Evolutionary conservation across 2,329 filamentous ascomycete species (phyloP).

Genomic region (Botrytis deweyae): DNA sequence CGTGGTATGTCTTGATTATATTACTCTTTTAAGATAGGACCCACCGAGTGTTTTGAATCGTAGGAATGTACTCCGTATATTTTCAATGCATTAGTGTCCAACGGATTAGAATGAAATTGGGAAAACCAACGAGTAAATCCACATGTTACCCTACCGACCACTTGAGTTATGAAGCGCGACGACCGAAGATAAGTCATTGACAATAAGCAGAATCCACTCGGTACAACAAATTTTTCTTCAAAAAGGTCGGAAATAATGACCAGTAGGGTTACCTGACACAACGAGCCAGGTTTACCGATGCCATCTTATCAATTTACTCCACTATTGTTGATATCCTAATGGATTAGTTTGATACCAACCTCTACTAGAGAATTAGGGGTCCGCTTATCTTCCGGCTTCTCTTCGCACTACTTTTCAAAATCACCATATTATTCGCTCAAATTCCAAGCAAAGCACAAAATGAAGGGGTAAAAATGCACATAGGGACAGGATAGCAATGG

Average conservation of each 20-base stretch:
- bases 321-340: not conserved
- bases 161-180: not conserved
- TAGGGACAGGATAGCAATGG: not conserved
- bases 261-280: not conserved
- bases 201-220: conserved; percentile 12
- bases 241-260: not conserved
- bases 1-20: conserved; percentile 10
- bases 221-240: not conserved
- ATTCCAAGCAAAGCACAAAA: not conserved
- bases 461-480: not conserved
- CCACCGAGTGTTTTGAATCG: conserved; percentile 22
- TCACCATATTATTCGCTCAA: not conserved
- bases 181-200: conserved; percentile 19
- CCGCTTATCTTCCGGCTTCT: conserved; percentile 24
- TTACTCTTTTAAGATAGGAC: conserved; percentile 2
- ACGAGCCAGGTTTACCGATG: conserved; percentile 12
- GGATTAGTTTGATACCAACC: not conserved
- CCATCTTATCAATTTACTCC: conserved; percentile 19
- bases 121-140: conserved; percentile 8
- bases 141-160: conserved; percentile 13
- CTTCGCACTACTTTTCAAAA: conserved; percentile 8
- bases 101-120: conserved; percentile 15
- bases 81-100: conserved; percentile 18
- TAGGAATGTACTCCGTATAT: not conserved
- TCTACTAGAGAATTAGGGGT: conserved; percentile 16